Percentiles rank a stretch among this genome's conserved stretches.
These are phyloP conservation scores for Tricholoma bakamatsutake DNA, from an alignment of 768 basidiomycete species.

Conservation along the genomic window DNA sequence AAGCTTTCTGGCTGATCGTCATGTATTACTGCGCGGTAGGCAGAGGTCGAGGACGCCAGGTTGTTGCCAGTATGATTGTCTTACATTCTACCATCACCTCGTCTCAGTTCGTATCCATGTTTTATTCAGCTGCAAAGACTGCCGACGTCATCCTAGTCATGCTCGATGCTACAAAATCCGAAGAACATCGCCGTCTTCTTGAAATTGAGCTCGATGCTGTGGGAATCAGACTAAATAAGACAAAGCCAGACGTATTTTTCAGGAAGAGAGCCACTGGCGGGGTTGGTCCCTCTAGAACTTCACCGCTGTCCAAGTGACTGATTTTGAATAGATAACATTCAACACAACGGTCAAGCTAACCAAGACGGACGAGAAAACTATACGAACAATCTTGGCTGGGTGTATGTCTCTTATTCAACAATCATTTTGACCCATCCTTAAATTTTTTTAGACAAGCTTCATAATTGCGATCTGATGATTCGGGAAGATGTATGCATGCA, in stretches of 20 bases:
- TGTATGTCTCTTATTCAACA: conserved; percentile 41
- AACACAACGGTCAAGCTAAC: conserved; percentile 93
- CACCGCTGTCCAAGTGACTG: conserved; percentile 41
- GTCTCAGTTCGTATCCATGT: background rate
- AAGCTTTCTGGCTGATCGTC: background rate
- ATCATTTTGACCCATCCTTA: background rate
- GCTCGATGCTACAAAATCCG: conserved; percentile 89
- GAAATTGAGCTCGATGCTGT: conserved; percentile 96
- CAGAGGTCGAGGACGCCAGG: conserved; percentile 91
- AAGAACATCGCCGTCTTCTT: conserved; percentile 82
- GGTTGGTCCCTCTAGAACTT: conserved; percentile 38
- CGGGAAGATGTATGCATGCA: conserved; percentile 77
- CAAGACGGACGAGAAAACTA: conserved; percentile 91
- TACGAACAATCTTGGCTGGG: conserved; percentile 85
- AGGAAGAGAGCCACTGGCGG: conserved; percentile 91
- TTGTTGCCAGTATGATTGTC: conserved; percentile 71
- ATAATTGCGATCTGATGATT: conserved; percentile 97
- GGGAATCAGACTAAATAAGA: conserved; percentile 90
- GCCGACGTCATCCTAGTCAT: conserved; percentile 92
- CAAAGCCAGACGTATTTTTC: conserved; percentile 90
- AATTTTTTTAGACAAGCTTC: conserved; percentile 63
- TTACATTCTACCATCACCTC: conserved; percentile 2
- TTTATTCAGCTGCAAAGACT: conserved; percentile 64
- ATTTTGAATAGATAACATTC: conserved; percentile 64
- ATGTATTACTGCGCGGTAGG: conserved; percentile 32